Conservation (phyloP, 176 grass and related monocot species). For the Phyllostachys edulis region DNA sequence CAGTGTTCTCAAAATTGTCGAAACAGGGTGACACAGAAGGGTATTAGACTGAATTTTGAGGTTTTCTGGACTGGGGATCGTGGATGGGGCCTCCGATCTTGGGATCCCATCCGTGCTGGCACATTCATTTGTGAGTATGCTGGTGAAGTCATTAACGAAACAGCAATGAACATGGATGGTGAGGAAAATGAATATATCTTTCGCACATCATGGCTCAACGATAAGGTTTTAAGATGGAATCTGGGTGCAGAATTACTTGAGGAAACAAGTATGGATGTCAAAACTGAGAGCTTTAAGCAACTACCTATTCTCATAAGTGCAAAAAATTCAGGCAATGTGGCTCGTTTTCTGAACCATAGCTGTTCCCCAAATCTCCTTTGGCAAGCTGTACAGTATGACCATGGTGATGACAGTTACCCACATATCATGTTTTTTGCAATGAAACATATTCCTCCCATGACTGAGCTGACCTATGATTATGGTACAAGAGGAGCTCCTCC, state of each 20-base stretch:
- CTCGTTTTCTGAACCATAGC: conserved; percentile 68
- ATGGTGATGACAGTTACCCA: conserved; percentile 45
- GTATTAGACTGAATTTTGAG: conserved; percentile 53
- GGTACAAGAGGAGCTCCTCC: conserved; percentile 42
- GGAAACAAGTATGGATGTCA: not conserved
- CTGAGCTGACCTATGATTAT: conserved; percentile 70
- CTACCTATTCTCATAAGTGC: conserved; percentile 55
- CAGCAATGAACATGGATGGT: conserved; percentile 4
- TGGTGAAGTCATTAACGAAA: conserved; percentile 51
- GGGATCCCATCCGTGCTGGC: conserved; percentile 66
- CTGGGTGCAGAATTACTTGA: conserved; percentile 49
- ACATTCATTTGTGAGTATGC: conserved; percentile 62
- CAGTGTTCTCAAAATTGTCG: conserved; percentile 49
- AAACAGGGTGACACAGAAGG: conserved; percentile 57
- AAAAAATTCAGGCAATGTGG: conserved; percentile 51
- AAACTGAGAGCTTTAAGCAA: conserved; percentile 23
- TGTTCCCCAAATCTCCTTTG: conserved; percentile 71
- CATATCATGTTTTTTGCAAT: conserved; percentile 73
- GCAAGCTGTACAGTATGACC: conserved; percentile 61
- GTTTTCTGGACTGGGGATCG: conserved; percentile 50
- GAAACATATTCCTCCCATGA: conserved; percentile 72
- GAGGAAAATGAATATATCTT: conserved; percentile 50
- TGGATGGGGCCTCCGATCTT: conserved; percentile 65
- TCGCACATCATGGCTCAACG: not conserved
- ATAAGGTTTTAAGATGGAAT: conserved; percentile 46